Conservation (phyloP, 1,284 basidiomycete genomes). For the Pisolithus thermaeus region DNA sequence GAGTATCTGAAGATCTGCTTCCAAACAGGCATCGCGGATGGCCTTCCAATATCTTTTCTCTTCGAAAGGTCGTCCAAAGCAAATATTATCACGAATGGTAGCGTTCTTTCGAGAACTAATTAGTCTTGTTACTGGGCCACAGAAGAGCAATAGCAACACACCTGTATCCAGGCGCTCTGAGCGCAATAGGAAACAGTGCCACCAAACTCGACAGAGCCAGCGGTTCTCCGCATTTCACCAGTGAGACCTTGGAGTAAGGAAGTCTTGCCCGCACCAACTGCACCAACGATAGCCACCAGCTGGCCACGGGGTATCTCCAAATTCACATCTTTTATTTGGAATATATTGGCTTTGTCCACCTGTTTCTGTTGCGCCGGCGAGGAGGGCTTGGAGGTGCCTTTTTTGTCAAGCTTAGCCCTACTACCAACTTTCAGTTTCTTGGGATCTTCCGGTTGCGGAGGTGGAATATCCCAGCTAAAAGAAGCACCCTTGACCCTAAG, state of each 20-base stretch:
- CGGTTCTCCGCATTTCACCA: constrained; percentile 71
- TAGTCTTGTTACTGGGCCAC: background rate
- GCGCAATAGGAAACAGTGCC: constrained; percentile 78
- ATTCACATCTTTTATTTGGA: constrained; percentile 43
- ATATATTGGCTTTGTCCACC: constrained; percentile 11
- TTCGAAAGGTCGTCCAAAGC: constrained; percentile 64
- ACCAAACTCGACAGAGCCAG: constrained; percentile 62
- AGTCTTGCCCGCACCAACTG: constrained; percentile 60
- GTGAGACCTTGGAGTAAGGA: constrained; percentile 74
- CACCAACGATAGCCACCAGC: constrained; percentile 78
- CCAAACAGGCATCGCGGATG: constrained; percentile 56
- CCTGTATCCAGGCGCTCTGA: constrained; percentile 88
- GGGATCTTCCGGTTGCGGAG: constrained; percentile 39
- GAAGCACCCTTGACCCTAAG: constrained; percentile 61
- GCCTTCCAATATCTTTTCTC: constrained; percentile 60
- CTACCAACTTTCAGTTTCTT: constrained; percentile 18
- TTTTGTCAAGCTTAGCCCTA: constrained; percentile 2
- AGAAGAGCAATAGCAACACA: constrained; percentile 8
- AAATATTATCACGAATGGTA: constrained; percentile 75
- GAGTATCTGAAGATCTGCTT: constrained; percentile 59
- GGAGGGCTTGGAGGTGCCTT: constrained; percentile 1
- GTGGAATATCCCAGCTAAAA: constrained; percentile 83
- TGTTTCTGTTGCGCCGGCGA: background rate
- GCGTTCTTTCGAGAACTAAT: constrained; percentile 46
- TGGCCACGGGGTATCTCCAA: constrained; percentile 66